phyloP scores from a whole-genome alignment of 768 basidiomycete species.

The Leccinum subtestaceum region DNA sequence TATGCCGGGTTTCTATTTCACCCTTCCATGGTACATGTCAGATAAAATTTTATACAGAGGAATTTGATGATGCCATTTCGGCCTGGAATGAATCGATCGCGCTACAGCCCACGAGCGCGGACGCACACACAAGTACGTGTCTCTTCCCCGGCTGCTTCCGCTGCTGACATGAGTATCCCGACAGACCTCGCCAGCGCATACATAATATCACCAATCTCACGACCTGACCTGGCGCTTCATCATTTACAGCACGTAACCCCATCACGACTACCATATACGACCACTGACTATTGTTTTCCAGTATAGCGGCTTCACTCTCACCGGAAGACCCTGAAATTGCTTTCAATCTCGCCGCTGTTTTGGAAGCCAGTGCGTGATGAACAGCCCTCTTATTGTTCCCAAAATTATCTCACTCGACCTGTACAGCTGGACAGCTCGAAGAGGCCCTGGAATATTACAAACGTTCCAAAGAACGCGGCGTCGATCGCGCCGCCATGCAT shows the following conservation, averaged over 20 bases:
- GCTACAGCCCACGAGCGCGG: conserved; percentile 78
- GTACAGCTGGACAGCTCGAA: conserved; percentile 71
- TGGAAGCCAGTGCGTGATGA: conserved; percentile 74
- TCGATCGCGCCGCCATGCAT: conserved; percentile 79
- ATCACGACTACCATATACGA: conserved; percentile 29
- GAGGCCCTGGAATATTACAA: conserved; percentile 82
- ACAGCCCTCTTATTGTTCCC: conserved; percentile 34
- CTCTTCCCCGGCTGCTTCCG: conserved; percentile 18
- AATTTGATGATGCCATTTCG: conserved; percentile 81
- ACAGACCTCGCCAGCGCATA: conserved; percentile 87
- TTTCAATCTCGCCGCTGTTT: conserved; percentile 87
- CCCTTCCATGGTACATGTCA: conserved; percentile 16
- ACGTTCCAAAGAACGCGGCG: conserved; percentile 70
- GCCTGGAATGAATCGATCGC: conserved; percentile 85
- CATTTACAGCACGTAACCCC: conserved; percentile 64
- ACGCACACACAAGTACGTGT: conserved; percentile 80
- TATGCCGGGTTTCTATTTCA: conserved; percentile 37
- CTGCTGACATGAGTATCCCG: conserved; percentile 23
- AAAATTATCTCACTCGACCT: conserved; percentile 29
- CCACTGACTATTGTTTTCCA: conserved; percentile 40
- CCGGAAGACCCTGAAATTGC: conserved; percentile 91
- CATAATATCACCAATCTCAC: conserved; percentile 73
- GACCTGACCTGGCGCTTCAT: conserved; percentile 83
- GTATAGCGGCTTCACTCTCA: conserved; percentile 77
- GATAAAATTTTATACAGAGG: conserved; percentile 50